These are phyloP conservation scores for Guyanaporus albipodus DNA, from an alignment of 768 basidiomycete species.

Conservation along the genomic window DNA sequence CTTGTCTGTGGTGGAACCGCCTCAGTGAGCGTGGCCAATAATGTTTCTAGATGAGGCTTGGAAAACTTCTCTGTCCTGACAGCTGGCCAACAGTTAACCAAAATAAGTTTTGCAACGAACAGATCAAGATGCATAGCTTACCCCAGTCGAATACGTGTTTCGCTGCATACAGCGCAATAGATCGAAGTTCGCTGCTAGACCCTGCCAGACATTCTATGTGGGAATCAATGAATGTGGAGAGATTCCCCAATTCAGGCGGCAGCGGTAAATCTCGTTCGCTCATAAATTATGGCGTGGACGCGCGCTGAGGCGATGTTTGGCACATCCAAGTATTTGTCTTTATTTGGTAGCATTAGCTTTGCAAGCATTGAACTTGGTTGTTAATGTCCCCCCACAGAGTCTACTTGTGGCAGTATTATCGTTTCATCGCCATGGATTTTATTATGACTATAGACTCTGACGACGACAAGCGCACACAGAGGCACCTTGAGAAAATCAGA, in stretches of 20 bases:
- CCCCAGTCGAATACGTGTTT: constrained; percentile 77
- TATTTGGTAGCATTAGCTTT: constrained; percentile 11
- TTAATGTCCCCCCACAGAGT: no score
- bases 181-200: constrained; percentile 50
- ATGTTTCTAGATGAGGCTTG: constrained; percentile 54
- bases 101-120: constrained; percentile 1
- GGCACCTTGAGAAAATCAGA: constrained; percentile 18
- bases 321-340: constrained; percentile 14
- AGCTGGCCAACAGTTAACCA: constrained; percentile 38
- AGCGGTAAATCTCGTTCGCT: constrained; percentile 19
- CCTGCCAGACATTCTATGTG: constrained; percentile 52
- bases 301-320: no score
- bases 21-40: constrained; percentile 68
- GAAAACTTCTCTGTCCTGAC: constrained; percentile 66
- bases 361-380: no score
- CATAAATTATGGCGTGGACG: no score
- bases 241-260: constrained; percentile 42
- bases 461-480: constrained; percentile 45
- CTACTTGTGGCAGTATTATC: no score
- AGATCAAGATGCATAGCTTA: constrained; percentile 33
- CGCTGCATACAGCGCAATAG: constrained; percentile 60
- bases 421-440: constrained; percentile 47
- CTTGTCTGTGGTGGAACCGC: constrained; percentile 70
- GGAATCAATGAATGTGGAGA: constrained; percentile 54
- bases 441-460: constrained; percentile 86